Percentiles rank a stretch among this genome's conserved stretches.
Conservation (phyloP, 73 alveolate species). For the Vitrella brassicaformis region DNA sequence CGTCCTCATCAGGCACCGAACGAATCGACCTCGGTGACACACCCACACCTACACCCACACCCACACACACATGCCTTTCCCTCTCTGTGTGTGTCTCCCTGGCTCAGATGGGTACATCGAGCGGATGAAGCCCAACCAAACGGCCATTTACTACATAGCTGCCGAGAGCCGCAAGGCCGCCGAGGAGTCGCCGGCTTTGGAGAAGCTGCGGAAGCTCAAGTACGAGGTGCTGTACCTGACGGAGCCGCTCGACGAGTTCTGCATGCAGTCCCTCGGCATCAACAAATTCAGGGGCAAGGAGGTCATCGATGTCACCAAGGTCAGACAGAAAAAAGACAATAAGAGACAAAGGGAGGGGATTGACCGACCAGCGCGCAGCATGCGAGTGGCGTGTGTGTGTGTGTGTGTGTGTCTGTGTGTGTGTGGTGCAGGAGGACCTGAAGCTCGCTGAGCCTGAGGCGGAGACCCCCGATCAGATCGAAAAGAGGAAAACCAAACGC, state of each 20-base stretch:
- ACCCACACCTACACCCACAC: no score
- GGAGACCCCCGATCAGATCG: conserved; percentile 46
- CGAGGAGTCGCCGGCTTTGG: conserved; percentile 48
- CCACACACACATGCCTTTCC: no score
- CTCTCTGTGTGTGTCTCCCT: conserved; percentile 36
- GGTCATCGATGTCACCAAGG: conserved; percentile 2
- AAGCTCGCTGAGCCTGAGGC: conserved; percentile 33
- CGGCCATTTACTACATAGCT: conserved; percentile 81
- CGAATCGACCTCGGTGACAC: neutral
- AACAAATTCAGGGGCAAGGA: conserved; percentile 4
- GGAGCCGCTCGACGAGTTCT: conserved; percentile 84
- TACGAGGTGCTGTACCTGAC: conserved; percentile 68
- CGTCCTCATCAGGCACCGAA: neutral
- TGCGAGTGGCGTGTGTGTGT: no score
- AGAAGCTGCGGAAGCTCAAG: conserved; percentile 57
- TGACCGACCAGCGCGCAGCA: no score
- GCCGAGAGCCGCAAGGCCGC: conserved; percentile 70
- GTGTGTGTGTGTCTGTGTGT: no score
- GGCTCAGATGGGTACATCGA: conserved; percentile 81
- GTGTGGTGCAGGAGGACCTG: no score
- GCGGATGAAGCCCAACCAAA: conserved; percentile 83
- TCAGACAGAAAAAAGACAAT: no score
- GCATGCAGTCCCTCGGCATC: neutral
- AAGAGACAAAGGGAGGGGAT: no score
- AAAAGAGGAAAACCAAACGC: conserved; percentile 16